A percentile compares a stretch with the other conserved stretches of the same genome.
Conservation (phyloP, 2,329 filamentous ascomycete genomes). For the Phyllosticta citribraziliensis region DNA sequence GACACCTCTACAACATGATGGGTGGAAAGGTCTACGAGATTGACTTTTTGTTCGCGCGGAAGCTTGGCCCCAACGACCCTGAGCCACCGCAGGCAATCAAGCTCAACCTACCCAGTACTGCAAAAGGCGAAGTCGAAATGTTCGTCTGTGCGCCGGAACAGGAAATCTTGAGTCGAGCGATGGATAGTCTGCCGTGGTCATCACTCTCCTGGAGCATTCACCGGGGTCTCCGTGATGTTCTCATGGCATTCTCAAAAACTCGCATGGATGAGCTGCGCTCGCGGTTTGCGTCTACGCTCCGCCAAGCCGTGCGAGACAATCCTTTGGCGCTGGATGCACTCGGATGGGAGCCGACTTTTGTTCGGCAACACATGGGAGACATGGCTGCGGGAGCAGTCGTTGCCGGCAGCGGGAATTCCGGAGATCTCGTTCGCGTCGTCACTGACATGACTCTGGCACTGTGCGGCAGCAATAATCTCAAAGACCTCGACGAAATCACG, state of each 20-base stretch:
- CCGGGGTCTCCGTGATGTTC: background rate
- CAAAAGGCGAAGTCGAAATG: background rate
- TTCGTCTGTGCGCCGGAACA: background rate
- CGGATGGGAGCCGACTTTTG: background rate
- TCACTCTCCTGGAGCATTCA: background rate
- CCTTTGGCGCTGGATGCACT: background rate
- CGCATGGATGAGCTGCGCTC: background rate
- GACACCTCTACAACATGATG: background rate
- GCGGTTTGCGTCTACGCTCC: background rate
- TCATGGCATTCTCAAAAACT: background rate
- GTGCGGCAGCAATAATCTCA: background rate
- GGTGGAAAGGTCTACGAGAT: background rate
- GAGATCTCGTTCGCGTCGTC: background rate
- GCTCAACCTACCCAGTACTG: background rate
- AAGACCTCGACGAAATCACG: background rate
- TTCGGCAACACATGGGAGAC: background rate
- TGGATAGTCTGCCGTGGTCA: background rate
- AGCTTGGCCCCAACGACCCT: background rate
- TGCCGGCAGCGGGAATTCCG: background rate
- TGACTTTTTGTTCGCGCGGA: background rate
- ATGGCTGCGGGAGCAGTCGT: background rate
- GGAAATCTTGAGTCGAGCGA: background rate
- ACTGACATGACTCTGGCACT: background rate
- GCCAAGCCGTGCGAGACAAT: background rate
- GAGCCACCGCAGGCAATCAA: background rate